phyloP scores from a whole-genome alignment of 2,329 filamentous ascomycete species.

The Emmonsia crescens region DNA sequence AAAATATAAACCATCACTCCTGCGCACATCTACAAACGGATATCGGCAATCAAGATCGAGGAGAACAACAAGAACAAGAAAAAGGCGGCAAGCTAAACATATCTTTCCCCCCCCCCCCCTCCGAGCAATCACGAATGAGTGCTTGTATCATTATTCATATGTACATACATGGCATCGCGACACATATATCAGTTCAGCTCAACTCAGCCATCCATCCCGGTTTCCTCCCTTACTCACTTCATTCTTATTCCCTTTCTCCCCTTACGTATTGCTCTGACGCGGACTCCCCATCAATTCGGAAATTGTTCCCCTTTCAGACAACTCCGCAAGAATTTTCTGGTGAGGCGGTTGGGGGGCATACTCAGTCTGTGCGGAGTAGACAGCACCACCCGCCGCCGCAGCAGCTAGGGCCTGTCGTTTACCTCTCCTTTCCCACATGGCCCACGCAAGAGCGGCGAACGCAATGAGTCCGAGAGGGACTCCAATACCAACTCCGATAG shows the following conservation, averaged over 20 bases:
- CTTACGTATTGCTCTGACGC: neutral
- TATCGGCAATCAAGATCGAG: neutral
- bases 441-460: constrained; percentile 20
- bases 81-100: neutral
- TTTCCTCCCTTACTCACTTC: too few species aligned
- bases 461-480: constrained; percentile 22
- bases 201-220: too few species aligned
- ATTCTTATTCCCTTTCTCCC: neutral
- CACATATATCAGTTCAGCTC: neutral
- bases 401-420: neutral
- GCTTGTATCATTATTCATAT: neutral
- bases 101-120: neutral
- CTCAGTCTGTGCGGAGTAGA: neutral
- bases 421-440: constrained; percentile 19
- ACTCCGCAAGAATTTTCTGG: neutral
- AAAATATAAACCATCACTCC: neutral
- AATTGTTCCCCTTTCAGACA: neutral
- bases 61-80: neutral
- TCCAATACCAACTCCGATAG: constrained; percentile 22
- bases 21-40: neutral
- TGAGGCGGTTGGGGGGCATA: neutral
- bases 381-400: neutral
- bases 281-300: neutral
- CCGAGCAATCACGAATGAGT: neutral
- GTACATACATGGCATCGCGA: neutral